phyloP scores from a whole-genome alignment of 306 rosid genomes.

The Castanea sativa region DNA sequence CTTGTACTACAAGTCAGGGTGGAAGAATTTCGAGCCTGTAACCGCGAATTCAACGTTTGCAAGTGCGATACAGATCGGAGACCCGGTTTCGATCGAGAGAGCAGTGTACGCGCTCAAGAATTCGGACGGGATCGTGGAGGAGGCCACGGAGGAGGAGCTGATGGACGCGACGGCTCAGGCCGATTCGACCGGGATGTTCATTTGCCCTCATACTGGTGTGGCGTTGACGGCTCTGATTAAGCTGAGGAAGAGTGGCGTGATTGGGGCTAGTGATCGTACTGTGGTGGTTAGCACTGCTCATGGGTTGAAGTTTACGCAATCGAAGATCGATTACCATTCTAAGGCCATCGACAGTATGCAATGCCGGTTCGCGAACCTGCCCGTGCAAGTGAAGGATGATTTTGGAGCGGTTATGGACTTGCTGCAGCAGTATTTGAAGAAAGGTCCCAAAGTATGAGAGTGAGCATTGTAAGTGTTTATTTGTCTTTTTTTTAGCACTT shows the following conservation, averaged over 20 bases:
- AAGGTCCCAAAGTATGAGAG: constrained; percentile 14
- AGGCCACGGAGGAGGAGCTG: constrained; percentile 70
- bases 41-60: constrained; percentile 66
- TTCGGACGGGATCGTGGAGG: constrained; percentile 80
- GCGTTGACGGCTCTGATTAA: constrained; percentile 66
- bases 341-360: constrained; percentile 39
- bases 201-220: constrained; percentile 84
- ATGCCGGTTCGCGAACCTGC: constrained; percentile 50
- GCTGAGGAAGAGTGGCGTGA: constrained; percentile 66
- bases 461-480: not conserved
- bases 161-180: constrained; percentile 87
- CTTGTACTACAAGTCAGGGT: constrained; percentile 56
- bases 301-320: constrained; percentile 70
- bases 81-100: constrained; percentile 78
- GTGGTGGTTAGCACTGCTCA: constrained; percentile 91
- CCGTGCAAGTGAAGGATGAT: constrained; percentile 45
- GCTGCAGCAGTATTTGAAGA: constrained; percentile 36
- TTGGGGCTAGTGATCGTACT: constrained; percentile 50
- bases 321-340: constrained; percentile 55
- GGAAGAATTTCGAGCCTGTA: constrained; percentile 61
- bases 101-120: constrained; percentile 68
- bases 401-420: constrained; percentile 55
- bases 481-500: not conserved
- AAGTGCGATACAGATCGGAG: constrained; percentile 84
- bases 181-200: constrained; percentile 83